Evolutionary conservation across 164 flowering plant genomes (phyloP).

Genomic region (Aristolochia fimbriata): DNA sequence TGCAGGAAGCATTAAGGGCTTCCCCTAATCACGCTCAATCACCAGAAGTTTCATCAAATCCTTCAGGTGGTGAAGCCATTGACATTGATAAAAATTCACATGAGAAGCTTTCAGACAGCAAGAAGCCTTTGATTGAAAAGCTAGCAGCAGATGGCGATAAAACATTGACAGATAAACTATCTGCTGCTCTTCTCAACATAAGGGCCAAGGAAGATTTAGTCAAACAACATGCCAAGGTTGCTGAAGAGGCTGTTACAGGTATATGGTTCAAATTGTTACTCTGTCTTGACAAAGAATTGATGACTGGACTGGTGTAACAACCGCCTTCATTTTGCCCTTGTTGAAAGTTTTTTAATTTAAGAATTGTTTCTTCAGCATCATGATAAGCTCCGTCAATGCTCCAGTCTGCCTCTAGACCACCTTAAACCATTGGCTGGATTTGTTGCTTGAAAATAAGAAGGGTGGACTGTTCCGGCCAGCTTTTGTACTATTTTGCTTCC

Average conservation of each 20-base stretch:
- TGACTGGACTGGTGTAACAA: neutral
- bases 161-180: neutral
- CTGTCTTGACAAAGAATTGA: neutral
- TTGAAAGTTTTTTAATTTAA: no score
- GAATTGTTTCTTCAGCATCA: no score
- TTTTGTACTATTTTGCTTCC: no score
- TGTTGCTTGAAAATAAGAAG: no score
- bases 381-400: no score
- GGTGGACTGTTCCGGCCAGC: no score
- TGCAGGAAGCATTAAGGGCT: constrained; percentile 28
- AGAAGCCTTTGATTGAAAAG: no score
- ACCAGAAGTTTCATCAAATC: constrained; percentile 62
- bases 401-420: no score
- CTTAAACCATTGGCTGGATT: no score
- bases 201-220: constrained; percentile 62
- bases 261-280: neutral
- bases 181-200: constrained; percentile 61
- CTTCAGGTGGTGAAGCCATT: constrained; percentile 28
- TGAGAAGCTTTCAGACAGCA: constrained; percentile 40
- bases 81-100: constrained; percentile 38
- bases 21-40: constrained; percentile 52
- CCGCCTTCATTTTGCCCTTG: no score
- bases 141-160: no score
- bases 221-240: constrained; percentile 64
- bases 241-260: constrained; percentile 70